These are phyloP conservation scores for Groenewaldozyma auringiensis DNA, from an alignment of 1,139 yeast genomes.

Conservation along the genomic window DNA sequence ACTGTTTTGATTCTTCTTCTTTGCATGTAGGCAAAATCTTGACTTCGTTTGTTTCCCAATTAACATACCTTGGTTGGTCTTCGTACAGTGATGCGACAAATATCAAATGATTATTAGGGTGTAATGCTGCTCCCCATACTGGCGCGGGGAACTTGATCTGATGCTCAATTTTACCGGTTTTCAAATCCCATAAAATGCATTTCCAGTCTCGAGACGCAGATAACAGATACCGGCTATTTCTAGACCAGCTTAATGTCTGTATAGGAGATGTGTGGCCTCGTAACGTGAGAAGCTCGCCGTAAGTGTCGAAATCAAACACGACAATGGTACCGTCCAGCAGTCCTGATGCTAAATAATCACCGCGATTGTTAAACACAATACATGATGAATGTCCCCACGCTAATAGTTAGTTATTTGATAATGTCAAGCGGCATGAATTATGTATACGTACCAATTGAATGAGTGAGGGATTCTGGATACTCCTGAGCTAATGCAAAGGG, in stretches of 20 bases:
- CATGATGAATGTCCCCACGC: conserved; percentile 64
- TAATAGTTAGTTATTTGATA: conserved; percentile 2
- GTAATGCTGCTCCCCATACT: conserved; percentile 59
- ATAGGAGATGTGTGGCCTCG: conserved; percentile 66
- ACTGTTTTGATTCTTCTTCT: conserved; percentile 26
- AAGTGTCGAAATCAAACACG: conserved; percentile 68
- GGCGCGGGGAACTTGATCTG: conserved; percentile 57
- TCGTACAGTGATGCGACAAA: conserved; percentile 43
- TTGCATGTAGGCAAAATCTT: conserved; percentile 11
- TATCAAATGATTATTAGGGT: conserved; percentile 41
- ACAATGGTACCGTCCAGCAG: conserved; percentile 70
- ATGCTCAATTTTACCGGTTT: conserved; percentile 36
- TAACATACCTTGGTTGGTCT: conserved; percentile 27
- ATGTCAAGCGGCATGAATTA: conserved; percentile 2
- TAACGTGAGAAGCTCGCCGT: conserved; percentile 47
- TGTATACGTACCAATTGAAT: conserved; percentile 40
- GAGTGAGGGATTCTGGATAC: conserved; percentile 75
- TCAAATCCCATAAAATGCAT: conserved; percentile 73
- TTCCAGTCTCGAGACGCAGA: conserved; percentile 84
- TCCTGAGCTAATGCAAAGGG: conserved; percentile 92
- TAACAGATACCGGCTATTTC: conserved; percentile 60
- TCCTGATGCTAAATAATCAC: conserved; percentile 88
- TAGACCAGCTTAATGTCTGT: conserved; percentile 72
- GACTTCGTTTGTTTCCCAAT: conserved; percentile 11
- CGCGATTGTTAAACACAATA: conserved; percentile 63